Evolutionary conservation across 805 yeast genomes (phyloP).

Genomic region (Saccharomycopsis vini): DNA sequence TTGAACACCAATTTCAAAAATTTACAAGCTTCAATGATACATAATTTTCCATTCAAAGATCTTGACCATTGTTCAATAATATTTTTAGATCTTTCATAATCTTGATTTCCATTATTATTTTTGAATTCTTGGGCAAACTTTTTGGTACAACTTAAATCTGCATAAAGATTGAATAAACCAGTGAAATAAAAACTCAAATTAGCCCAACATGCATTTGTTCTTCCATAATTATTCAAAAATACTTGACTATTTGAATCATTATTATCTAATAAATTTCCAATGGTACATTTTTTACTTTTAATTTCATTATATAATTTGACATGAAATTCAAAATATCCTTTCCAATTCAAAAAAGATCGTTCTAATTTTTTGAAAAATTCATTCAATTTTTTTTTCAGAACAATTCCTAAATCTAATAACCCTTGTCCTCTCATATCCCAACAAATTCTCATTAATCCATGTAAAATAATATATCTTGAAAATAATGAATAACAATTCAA

Average conservation of each 20-base stretch:
- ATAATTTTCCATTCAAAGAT: slow-evolving; percentile 23
- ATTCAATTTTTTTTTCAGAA: slow-evolving; percentile 23
- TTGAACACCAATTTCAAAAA: slow-evolving; percentile 23
- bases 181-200: slow-evolving; percentile 24
- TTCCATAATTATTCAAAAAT: slow-evolving; percentile 27
- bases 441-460: slow-evolving; percentile 27
- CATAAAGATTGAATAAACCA: slow-evolving; percentile 25
- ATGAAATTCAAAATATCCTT: slow-evolving; percentile 28
- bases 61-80: slow-evolving; percentile 23
- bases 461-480: slow-evolving; percentile 28
- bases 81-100: slow-evolving; percentile 16
- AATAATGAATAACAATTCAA: slow-evolving; percentile 29
- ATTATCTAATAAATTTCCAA: neutral
- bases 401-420: slow-evolving; percentile 24
- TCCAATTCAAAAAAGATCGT: slow-evolving; percentile 28
- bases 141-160: slow-evolving; percentile 21
- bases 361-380: slow-evolving; percentile 26
- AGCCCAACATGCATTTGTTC: slow-evolving; percentile 29
- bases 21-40: slow-evolving; percentile 24
- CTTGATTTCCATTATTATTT: neutral
- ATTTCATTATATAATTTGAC: slow-evolving; percentile 18
- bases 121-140: slow-evolving; percentile 15
- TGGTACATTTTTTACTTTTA: slow-evolving; percentile 19
- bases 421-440: slow-evolving; percentile 24
- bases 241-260: slow-evolving; percentile 10